phyloP scores from a whole-genome alignment of 768 basidiomycete species.

The Tulasnella sp. region DNA sequence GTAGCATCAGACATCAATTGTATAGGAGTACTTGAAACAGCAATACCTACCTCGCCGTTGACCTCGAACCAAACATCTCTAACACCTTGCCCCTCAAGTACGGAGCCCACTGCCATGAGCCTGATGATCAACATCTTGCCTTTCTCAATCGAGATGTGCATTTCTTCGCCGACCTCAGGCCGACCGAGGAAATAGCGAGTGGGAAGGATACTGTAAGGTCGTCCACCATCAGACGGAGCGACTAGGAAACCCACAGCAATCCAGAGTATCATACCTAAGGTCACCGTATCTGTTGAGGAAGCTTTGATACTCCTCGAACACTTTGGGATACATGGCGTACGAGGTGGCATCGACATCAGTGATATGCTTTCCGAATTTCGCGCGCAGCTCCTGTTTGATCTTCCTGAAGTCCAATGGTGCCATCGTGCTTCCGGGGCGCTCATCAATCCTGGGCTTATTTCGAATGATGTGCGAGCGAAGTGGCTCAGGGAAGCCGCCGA shows the following conservation, averaged over 20 bases:
- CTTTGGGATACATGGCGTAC: constrained; percentile 99
- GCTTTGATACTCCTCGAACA: constrained; percentile 92
- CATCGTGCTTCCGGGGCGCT: constrained; percentile 83
- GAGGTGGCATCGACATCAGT: constrained; percentile 87
- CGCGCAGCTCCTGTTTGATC: constrained; percentile 84
- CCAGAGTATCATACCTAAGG: constrained; percentile 47
- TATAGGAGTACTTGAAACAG: not conserved
- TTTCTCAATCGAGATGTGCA: constrained; percentile 91
- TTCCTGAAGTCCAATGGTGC: constrained; percentile 88
- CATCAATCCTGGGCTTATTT: constrained; percentile 87
- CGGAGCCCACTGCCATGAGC: constrained; percentile 88
- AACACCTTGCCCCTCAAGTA: constrained; percentile 82
- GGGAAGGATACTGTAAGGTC: constrained; percentile 89
- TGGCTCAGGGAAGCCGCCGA: constrained; percentile 98
- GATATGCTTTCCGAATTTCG: constrained; percentile 93
- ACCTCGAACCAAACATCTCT: constrained; percentile 99
- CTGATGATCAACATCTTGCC: constrained; percentile 96
- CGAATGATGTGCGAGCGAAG: constrained; percentile 85
- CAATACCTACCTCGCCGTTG: constrained; percentile 68
- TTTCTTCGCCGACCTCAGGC: constrained; percentile 86
- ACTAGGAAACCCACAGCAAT: not conserved
- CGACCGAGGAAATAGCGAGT: constrained; percentile 96
- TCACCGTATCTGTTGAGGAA: constrained; percentile 96
- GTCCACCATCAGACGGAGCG: no score
- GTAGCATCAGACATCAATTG: not conserved